These are phyloP conservation scores for Aspergillus fischeri DNA, from an alignment of 2,329 filamentous ascomycete genomes.

Conservation along the genomic window DNA sequence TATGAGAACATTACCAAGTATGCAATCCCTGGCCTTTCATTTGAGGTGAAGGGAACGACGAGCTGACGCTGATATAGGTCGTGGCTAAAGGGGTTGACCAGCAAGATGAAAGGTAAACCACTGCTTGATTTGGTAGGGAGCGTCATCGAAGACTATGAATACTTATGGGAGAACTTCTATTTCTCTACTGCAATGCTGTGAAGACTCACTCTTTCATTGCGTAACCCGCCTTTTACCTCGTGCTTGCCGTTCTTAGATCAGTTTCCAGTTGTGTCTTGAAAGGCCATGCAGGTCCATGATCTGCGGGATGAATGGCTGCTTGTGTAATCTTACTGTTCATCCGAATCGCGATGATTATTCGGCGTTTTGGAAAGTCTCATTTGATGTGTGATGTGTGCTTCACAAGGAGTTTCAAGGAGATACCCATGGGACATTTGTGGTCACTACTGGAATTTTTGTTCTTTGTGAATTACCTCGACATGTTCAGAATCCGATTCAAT, in stretches of 20 bases:
- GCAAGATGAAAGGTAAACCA: constrained; percentile 66
- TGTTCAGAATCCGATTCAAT: constrained; percentile 1
- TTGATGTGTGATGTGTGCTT: background rate
- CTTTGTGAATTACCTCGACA: background rate
- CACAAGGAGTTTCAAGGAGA: constrained; percentile 1
- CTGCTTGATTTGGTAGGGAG: constrained; percentile 77
- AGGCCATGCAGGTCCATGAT: background rate
- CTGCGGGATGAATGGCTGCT: background rate
- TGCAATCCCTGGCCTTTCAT: constrained; percentile 18
- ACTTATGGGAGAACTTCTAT: constrained; percentile 97
- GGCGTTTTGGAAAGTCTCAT: background rate
- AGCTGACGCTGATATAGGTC: constrained; percentile 40
- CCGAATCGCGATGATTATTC: background rate
- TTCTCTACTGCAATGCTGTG: constrained; percentile 64
- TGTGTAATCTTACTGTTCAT: background rate
- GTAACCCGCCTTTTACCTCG: background rate
- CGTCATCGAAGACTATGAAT: constrained; percentile 93
- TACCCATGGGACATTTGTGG: constrained; percentile 5
- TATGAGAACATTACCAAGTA: constrained; percentile 84
- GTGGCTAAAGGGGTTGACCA: constrained; percentile 65
- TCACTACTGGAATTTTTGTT: background rate
- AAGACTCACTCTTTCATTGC: constrained; percentile 1
- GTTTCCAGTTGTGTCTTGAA: background rate
- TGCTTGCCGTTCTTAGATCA: constrained; percentile 8
- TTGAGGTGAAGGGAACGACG: background rate